These are phyloP conservation scores for Neoboletus subvelutipes DNA, from an alignment of 768 basidiomycete species.

Conservation along the genomic window DNA sequence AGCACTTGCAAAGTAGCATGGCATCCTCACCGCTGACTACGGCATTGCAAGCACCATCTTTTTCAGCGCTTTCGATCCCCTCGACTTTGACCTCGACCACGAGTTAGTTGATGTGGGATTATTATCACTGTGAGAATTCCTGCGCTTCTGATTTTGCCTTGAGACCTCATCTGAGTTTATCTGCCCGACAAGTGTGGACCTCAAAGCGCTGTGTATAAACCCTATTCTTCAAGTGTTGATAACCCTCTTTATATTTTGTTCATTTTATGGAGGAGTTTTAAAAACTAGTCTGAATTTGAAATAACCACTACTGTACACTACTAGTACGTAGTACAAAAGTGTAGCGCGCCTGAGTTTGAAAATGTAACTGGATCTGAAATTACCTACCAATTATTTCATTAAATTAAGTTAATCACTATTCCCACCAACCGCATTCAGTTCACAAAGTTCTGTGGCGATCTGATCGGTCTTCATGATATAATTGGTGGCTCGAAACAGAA, in stretches of 20 bases:
- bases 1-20: too few species aligned
- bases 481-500: not conserved
- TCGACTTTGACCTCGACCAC: too few species aligned
- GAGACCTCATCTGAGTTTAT: not conserved
- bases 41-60: too few species aligned
- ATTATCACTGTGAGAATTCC: too few species aligned
- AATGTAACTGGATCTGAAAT: not conserved
- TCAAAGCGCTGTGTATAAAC: too few species aligned
- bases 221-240: too few species aligned
- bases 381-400: not conserved
- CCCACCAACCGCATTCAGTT: not conserved
- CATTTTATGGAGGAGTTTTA: not conserved
- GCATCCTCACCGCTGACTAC: too few species aligned
- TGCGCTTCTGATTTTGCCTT: too few species aligned
- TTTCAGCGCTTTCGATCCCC: too few species aligned
- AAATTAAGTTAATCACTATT: not conserved
- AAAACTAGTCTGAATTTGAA: not conserved
- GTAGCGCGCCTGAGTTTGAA: not conserved
- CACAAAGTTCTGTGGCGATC: conserved; percentile 1
- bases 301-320: not conserved
- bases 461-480: not conserved
- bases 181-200: not conserved
- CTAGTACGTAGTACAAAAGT: too few species aligned
- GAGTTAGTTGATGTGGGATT: too few species aligned
- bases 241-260: too few species aligned